These are phyloP conservation scores for Rhizopogon roseolus DNA, from an alignment of 768 basidiomycete genomes.

Conservation along the genomic window DNA sequence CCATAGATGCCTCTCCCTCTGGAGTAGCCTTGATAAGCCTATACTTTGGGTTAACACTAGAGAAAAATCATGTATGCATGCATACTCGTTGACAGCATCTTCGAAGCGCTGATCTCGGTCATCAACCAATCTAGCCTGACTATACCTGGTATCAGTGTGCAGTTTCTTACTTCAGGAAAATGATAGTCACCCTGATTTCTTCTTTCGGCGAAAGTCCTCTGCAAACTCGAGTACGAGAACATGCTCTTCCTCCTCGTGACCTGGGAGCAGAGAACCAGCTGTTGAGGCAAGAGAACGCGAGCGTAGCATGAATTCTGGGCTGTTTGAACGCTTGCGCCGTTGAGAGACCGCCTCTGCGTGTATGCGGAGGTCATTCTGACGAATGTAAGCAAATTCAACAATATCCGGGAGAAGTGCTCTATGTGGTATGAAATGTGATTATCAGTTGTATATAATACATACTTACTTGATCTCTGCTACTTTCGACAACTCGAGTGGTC, in stretches of 20 bases:
- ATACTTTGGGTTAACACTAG: background rate
- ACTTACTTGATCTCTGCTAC: constrained; percentile 81
- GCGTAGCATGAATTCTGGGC: constrained; percentile 37
- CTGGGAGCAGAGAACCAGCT: constrained; percentile 21
- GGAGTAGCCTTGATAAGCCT: constrained; percentile 59
- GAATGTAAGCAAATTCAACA: constrained; percentile 79
- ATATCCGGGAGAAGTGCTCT: constrained; percentile 81
- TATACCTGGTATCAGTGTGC: constrained; percentile 5
- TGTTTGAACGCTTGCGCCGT: constrained; percentile 24
- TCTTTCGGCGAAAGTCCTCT: constrained; percentile 35
- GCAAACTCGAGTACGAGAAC: constrained; percentile 50
- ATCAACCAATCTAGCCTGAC: constrained; percentile 43
- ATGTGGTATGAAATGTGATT: background rate
- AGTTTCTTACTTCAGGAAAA: constrained; percentile 1
- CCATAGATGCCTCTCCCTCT: constrained; percentile 53
- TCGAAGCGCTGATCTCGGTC: constrained; percentile 62
- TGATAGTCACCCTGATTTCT: constrained; percentile 19
- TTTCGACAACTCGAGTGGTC: constrained; percentile 71
- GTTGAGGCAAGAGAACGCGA: constrained; percentile 5
- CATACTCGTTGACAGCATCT: constrained; percentile 66
- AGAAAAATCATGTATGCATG: background rate
- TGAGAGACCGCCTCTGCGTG: constrained; percentile 33
- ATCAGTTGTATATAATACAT: background rate
- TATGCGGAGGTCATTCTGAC: constrained; percentile 54
- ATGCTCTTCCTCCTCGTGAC: constrained; percentile 35